Percentiles rank a stretch among this genome's conserved stretches.
Conservation (phyloP, 768 basidiomycete genomes). For the Phaffia tasmanica region DNA sequence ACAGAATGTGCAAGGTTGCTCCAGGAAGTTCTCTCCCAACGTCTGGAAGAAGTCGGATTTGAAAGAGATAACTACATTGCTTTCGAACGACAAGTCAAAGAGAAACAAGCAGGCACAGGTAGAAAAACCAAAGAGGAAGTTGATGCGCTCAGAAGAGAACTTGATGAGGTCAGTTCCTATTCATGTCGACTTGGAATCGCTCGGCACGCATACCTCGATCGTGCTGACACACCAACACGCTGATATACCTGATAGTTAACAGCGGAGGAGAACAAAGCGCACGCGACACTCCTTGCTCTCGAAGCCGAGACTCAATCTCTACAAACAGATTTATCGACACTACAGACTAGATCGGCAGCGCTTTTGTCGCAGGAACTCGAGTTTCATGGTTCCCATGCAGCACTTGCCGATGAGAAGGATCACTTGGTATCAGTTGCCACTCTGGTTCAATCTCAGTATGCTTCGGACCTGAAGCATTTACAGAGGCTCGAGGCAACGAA, state of each 20-base stretch:
- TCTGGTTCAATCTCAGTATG: conserved; percentile 3
- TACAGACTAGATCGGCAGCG: background rate
- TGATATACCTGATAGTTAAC: background rate
- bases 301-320: conserved; percentile 6
- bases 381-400: conserved; percentile 16
- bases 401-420: background rate
- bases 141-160: conserved; percentile 2
- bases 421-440: background rate
- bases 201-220: background rate
- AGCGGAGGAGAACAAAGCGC: background rate
- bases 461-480: conserved; percentile 28
- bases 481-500: conserved; percentile 75
- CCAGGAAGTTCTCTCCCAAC: conserved; percentile 58
- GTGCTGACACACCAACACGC: background rate
- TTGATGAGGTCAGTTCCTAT: conserved; percentile 7
- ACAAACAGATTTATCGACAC: background rate
- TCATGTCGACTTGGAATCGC: background rate
- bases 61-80: conserved; percentile 88
- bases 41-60: conserved; percentile 79
- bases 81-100: conserved; percentile 76
- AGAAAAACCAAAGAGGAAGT: conserved; percentile 51
- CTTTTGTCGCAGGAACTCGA: background rate
- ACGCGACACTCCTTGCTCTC: background rate
- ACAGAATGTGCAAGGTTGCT: conserved; percentile 83
- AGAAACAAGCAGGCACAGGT: conserved; percentile 48